Evolutionary conservation across 257 asterid genomes (phyloP).

Genomic region (Oldenlandia corymbosa): DNA sequence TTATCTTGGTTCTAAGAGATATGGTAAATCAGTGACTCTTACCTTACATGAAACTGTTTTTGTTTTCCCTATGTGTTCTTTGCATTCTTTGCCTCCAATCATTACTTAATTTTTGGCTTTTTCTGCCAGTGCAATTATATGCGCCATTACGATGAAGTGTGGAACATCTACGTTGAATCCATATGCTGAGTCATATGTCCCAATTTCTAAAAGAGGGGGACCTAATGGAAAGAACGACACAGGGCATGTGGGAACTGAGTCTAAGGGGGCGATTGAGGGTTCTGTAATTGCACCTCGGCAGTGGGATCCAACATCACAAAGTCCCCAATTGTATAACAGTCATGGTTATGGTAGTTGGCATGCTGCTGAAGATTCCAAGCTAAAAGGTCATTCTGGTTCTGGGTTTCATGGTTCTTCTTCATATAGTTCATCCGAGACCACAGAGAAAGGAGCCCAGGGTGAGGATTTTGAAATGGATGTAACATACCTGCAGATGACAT

Average conservation of each 20-base stretch:
- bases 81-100: not conserved
- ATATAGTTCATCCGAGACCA: slow-evolving; percentile 25
- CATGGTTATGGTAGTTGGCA: slow-evolving; percentile 23
- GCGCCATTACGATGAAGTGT: slow-evolving; percentile 58
- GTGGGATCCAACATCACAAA: slow-evolving; percentile 25
- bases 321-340: slow-evolving; percentile 22
- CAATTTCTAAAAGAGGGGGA: slow-evolving; percentile 53
- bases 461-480: slow-evolving; percentile 61
- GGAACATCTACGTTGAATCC: slow-evolving; percentile 69
- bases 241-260: slow-evolving; percentile 21
- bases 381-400: slow-evolving; percentile 34
- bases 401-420: slow-evolving; percentile 50
- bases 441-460: slow-evolving; percentile 33
- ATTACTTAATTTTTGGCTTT: not conserved
- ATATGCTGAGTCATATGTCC: slow-evolving; percentile 71
- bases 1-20: not conserved
- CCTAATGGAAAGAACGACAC: slow-evolving; percentile 30
- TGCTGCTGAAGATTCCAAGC: slow-evolving; percentile 22
- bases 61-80: not conserved
- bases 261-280: slow-evolving; percentile 33
- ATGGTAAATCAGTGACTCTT: not conserved
- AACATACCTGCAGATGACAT: slow-evolving; percentile 58
- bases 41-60: not conserved
- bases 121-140: slow-evolving; percentile 16
- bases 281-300: slow-evolving; percentile 33